Evolutionary conservation across 768 basidiomycete species (phyloP).

Genomic region (Hypholoma fasciculare): DNA sequence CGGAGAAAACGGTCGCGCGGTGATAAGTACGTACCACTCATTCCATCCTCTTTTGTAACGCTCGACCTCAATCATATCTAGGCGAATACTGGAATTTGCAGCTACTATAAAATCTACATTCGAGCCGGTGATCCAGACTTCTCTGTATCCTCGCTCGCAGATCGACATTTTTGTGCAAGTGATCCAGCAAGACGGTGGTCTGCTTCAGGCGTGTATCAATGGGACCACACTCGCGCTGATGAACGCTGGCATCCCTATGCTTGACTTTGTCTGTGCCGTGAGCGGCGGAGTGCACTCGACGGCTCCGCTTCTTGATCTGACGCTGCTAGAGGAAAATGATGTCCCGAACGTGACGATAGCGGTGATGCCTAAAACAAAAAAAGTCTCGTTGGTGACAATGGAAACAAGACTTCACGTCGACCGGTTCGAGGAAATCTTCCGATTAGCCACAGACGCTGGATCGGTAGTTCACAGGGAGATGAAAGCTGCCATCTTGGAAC

Average conservation of each 20-base stretch:
- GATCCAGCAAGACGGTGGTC: conserved; percentile 90
- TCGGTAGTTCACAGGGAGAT: conserved; percentile 83
- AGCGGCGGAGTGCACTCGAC: conserved; percentile 86
- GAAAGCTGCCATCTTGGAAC: conserved; percentile 64
- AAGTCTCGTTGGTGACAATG: conserved; percentile 87
- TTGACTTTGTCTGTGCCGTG: conserved; percentile 90
- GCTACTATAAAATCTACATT: conserved; percentile 91
- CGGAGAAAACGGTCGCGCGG: conserved; percentile 73
- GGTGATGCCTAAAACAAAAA: conserved; percentile 82
- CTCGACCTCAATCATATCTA: conserved; percentile 26
- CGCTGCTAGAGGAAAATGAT: conserved; percentile 86
- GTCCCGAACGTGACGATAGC: conserved; percentile 89
- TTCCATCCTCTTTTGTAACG: not conserved
- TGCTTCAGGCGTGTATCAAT: conserved; percentile 91
- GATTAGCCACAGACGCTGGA: conserved; percentile 75
- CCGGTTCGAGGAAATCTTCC: conserved; percentile 87
- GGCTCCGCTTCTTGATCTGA: conserved; percentile 84
- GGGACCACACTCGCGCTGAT: conserved; percentile 91
- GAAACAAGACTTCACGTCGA: conserved; percentile 94
- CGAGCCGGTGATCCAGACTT: conserved; percentile 90
- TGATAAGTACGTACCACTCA: conserved; percentile 72
- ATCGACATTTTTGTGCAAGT: conserved; percentile 95
- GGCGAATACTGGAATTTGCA: conserved; percentile 86
- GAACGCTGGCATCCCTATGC: conserved; percentile 85
- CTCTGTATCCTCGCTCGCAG: conserved; percentile 90